phyloP scores from a whole-genome alignment of 495 filamentous ascomycete species.

The Daldinia caldariorum region DNA sequence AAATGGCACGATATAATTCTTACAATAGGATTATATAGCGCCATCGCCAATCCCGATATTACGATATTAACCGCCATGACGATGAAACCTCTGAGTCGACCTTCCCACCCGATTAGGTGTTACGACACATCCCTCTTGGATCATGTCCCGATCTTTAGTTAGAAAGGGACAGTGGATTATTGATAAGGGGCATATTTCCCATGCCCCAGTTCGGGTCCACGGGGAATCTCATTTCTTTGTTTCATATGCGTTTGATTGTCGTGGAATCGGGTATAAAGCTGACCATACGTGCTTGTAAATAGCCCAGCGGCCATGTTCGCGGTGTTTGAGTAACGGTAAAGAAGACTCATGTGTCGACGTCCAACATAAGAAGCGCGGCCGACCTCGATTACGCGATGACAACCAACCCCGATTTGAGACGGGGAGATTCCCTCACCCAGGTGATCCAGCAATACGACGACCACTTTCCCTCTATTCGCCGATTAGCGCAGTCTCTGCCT shows the following conservation, averaged over 20 bases:
- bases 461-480: slow-evolving; percentile 56
- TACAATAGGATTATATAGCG: neutral
- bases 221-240: slow-evolving; percentile 13
- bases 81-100: neutral
- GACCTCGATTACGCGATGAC: slow-evolving; percentile 91
- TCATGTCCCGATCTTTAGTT: neutral
- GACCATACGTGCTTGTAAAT: slow-evolving; percentile 40
- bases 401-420: slow-evolving; percentile 64
- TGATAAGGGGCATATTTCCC: neutral
- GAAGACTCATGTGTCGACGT: slow-evolving; percentile 93
- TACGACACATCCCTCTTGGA: neutral
- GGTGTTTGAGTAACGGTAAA: slow-evolving; percentile 69
- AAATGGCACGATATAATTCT: neutral
- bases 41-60: neutral
- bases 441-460: slow-evolving; percentile 56
- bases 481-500: slow-evolving; percentile 38
- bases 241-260: slow-evolving; percentile 11
- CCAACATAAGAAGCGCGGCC: slow-evolving; percentile 93
- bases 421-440: slow-evolving; percentile 55
- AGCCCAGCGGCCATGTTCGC: slow-evolving; percentile 71
- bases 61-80: neutral
- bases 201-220: neutral
- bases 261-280: slow-evolving; percentile 28
- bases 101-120: neutral
- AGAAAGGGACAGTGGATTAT: neutral